Conservation (phyloP, 2,329 filamentous ascomycete species). For the Apiospora sp. region DNA sequence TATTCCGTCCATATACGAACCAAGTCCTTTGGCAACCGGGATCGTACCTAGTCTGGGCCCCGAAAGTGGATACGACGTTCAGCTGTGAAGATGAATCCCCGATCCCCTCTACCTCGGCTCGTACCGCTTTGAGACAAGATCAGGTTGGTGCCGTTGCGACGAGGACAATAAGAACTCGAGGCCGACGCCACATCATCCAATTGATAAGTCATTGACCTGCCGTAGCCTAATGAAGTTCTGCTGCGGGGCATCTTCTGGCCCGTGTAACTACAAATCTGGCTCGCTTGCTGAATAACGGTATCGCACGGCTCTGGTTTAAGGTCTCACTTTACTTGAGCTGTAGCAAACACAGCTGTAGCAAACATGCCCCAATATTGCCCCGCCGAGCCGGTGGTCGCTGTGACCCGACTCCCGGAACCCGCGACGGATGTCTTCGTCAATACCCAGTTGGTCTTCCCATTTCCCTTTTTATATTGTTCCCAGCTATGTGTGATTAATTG, state of each 20-base stretch:
- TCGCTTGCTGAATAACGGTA: neutral
- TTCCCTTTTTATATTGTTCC: too few relatives aligned
- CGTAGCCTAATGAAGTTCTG: neutral
- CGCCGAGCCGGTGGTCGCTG: conserved; percentile 17
- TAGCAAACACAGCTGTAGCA: neutral
- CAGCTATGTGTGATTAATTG: neutral
- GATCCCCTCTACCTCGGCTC: neutral
- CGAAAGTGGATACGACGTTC: neutral
- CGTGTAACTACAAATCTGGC: neutral
- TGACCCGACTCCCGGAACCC: neutral
- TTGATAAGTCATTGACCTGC: neutral
- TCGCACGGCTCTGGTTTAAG: neutral
- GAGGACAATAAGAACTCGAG: neutral
- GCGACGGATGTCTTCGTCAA: conserved; percentile 11
- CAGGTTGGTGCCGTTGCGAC: neutral
- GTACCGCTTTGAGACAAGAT: neutral
- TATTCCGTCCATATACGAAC: neutral
- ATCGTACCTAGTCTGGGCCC: neutral
- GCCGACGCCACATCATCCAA: neutral
- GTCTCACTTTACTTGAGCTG: neutral
- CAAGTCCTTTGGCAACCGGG: neutral
- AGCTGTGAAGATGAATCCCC: neutral
- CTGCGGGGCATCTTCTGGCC: neutral
- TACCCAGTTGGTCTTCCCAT: neutral
- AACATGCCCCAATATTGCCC: conserved; percentile 10